A percentile compares a stretch with the other conserved stretches of the same genome.
Conservation (phyloP, 2,329 filamentous ascomycete species). For the Scopulariopsis brevicaulis region DNA sequence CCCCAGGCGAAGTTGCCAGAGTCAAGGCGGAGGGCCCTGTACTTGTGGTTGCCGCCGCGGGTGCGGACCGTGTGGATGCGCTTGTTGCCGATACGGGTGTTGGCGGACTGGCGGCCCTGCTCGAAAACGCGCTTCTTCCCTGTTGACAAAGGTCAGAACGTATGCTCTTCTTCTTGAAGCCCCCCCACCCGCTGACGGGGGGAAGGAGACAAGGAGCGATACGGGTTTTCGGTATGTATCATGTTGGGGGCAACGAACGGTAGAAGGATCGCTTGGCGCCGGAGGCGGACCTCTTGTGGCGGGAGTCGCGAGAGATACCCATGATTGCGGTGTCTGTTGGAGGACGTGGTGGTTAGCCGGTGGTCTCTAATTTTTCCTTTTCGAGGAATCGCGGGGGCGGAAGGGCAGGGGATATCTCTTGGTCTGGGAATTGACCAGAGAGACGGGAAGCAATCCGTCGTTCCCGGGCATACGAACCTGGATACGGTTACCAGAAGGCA, state of each 20-base stretch:
- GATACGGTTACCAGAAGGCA: slow-evolving; percentile 4
- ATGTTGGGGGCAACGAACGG: slow-evolving; percentile 49
- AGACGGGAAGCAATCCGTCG: background rate
- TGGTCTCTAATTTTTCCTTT: background rate
- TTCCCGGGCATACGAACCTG: slow-evolving; percentile 1
- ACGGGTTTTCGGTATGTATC: slow-evolving; percentile 51
- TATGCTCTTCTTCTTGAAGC: slow-evolving; percentile 33
- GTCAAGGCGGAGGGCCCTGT: slow-evolving; percentile 97
- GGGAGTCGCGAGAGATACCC: slow-evolving; percentile 99
- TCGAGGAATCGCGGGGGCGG: background rate
- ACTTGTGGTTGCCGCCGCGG: slow-evolving; percentile 98
- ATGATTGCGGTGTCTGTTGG: slow-evolving; percentile 66
- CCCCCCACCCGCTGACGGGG: background rate
- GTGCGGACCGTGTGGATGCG: slow-evolving; percentile 94
- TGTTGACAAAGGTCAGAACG: slow-evolving; percentile 66
- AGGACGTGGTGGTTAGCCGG: slow-evolving; percentile 11
- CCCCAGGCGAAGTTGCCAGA: slow-evolving; percentile 99
- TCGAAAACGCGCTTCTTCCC: slow-evolving; percentile 99
- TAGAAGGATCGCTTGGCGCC: slow-evolving; percentile 96
- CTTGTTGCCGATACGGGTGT: slow-evolving; percentile 98
- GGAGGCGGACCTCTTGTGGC: slow-evolving; percentile 99
- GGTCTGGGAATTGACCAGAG: background rate
- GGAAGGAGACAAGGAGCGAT: slow-evolving; percentile 22
- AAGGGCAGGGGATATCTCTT: background rate
- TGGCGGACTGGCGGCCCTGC: slow-evolving; percentile 97